A percentile compares a stretch with the other conserved stretches of the same genome.
Evolutionary conservation across 164 flowering plant species (phyloP).

Genomic region (Dillenia suffruticosa): DNA sequence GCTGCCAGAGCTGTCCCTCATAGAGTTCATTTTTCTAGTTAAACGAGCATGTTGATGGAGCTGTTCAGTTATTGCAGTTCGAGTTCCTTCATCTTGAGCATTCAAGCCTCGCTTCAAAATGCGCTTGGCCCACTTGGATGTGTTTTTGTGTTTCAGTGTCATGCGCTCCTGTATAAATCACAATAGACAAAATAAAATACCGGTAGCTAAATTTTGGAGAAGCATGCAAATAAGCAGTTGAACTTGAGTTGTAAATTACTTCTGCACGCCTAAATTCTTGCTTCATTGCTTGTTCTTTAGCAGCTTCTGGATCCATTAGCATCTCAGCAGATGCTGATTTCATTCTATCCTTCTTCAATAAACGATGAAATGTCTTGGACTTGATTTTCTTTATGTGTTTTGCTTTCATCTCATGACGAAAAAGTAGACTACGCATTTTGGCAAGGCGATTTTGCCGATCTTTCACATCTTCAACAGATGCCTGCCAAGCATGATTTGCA

Average conservation of each 20-base stretch:
- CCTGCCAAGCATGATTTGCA: conserved; percentile 25
- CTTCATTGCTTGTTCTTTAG: conserved; percentile 72
- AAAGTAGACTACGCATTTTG: conserved; percentile 85
- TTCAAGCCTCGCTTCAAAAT: conserved; percentile 63
- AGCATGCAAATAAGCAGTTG: background rate
- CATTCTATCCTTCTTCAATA: conserved; percentile 63
- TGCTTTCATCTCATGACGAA: conserved; percentile 80
- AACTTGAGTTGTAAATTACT: conserved; percentile 30
- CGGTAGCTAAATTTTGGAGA: background rate
- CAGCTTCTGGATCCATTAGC: conserved; percentile 75
- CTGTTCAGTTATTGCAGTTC: conserved; percentile 83
- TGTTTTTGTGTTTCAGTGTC: conserved; percentile 78
- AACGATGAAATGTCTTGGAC: conserved; percentile 74
- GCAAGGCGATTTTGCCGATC: conserved; percentile 69
- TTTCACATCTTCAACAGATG: conserved; percentile 64
- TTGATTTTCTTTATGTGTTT: conserved; percentile 82
- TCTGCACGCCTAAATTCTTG: conserved; percentile 83
- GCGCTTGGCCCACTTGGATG: conserved; percentile 79
- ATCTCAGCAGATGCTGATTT: conserved; percentile 38
- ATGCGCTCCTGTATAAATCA: conserved; percentile 61
- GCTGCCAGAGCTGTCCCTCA: conserved; percentile 67
- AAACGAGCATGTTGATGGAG: conserved; percentile 62
- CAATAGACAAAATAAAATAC: conserved; percentile 1
- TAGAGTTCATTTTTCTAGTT: conserved; percentile 77
- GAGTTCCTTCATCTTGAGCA: conserved; percentile 84